Evolutionary conservation across 2,329 filamentous ascomycete genomes (phyloP), one percentile per base, ranked within the genome.

Genomic region (Cryphonectria radicalis): DNA sequence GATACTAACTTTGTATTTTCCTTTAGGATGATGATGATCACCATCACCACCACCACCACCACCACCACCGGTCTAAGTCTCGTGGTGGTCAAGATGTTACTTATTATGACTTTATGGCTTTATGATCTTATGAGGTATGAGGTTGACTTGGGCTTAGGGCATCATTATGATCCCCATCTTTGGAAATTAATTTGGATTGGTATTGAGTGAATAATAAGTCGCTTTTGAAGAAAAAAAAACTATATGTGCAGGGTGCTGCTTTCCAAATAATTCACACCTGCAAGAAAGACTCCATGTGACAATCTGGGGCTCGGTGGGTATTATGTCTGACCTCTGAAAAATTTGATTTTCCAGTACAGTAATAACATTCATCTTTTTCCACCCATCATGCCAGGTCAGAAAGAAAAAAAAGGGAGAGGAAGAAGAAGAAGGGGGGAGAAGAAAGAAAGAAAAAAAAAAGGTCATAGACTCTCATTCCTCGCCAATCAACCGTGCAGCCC

Each of bases 401-500:
- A 32, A 32, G 32, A 32, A 32, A 32, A 32, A 4, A 4, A 32
- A 32, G 32, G 32, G 32, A 32, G 28, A 32, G 32, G 32, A 32
- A 32, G 32, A 4, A 32, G 32, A 3, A 32, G 32, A 32, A 32
- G 32, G 32, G 32, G 32, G 6, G 6, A n/a, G n/a, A n/a, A n/a
- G n/a, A n/a, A n/a, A n/a, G n/a, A n/a, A n/a, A n/a, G n/a, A n/a
- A n/a, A 32, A 32, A 32, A 32, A 32, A 32, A 0, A 32, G 22
- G 6, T 22, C 5, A 8, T 11, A 46, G 7, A 13, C 14, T 19
- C 19, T 25, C 17, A 3, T 3, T 22, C 46, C n/a, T n/a, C 5
- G 8, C 2, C 6, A n/a, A 50, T 50, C 19, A 50, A 22, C 40
- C 25, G 28, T 35, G 66, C 57, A 71, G 53, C 19, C 71, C 57